Base-by-base conservation (phyloP, 106 monocot species). In the Alisma plantagoaquatica region DNA sequence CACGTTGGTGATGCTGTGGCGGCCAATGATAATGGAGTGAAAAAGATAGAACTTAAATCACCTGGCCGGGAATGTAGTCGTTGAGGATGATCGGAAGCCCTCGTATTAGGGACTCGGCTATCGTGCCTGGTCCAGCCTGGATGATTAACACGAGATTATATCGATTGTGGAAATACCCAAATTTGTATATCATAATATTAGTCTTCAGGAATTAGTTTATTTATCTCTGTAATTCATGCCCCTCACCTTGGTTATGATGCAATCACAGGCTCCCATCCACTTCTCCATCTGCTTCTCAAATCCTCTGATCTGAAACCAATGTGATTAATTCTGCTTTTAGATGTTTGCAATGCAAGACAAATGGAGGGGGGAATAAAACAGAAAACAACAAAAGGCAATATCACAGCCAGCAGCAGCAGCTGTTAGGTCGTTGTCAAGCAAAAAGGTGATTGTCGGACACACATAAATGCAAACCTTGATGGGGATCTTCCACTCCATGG, bases 211-310 rank as follows among this genome's bases (percentile, higher is more conserved):
- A 14, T 14, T 7, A 14, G 14, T 38, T 14, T 38, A 38, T 38
- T 7, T 38, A 38, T 38, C 35, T 7, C 35, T 7, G 14, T 38
- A 14, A 14, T 38, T 6, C 9, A 14, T 38, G 14, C 6, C 35
- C 35, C 5, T 23, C 20, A 79, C 78, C 65, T 81, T 81, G 20
- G 81, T 81, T 38, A 81, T 81, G 33, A 81, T 73, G 63, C 81
- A 81, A 46, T 81, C 81, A 49, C 75, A 81, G 35, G 75, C 75
- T 42, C 63, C 72, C 81, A 81, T 81, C 75, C 75, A 81, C 43
- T 81, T 81, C 81, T 76, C 76, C 64, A 81, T 76, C 55, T 76
- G 81, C 2, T 51, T 72, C 38, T 69, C 75, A 53, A 81, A 81
- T 46, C 76, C 81, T 54, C 75, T 49, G 7, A 81, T 49, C 81